These are phyloP conservation scores for Areca catechu DNA, from an alignment of 176 grass and related monocot genomes.

Conservation along the genomic window DNA sequence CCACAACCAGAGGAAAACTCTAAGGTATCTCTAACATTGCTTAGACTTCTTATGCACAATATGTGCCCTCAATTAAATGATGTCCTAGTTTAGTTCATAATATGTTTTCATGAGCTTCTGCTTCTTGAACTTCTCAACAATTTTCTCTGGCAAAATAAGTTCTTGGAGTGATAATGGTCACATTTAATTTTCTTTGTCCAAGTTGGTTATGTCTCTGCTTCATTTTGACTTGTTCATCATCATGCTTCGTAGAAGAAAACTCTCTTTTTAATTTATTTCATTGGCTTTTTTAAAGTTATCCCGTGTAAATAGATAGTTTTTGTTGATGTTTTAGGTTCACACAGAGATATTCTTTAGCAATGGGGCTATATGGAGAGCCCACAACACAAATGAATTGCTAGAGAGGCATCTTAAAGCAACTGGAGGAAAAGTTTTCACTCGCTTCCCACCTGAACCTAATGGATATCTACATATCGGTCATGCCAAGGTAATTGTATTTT, in stretches of 20 bases:
- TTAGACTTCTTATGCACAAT: background rate
- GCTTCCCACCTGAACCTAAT: conserved; percentile 97
- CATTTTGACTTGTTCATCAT: no score
- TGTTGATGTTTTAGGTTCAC: conserved; percentile 50
- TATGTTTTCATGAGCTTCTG: no score
- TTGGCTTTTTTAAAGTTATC: background rate
- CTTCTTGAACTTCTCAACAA: no score
- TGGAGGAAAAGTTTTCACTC: conserved; percentile 92
- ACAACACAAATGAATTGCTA: conserved; percentile 74
- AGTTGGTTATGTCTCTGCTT: no score
- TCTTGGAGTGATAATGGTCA: no score
- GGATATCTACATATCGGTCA: conserved; percentile 97
- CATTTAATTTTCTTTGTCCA: no score
- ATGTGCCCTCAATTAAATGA: background rate
- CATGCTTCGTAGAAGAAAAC: no score
- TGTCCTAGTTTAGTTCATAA: no score
- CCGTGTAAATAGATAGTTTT: background rate
- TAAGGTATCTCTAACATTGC: conserved; percentile 35
- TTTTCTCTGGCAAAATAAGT: no score
- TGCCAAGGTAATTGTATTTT: conserved; percentile 63
- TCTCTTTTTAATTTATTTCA: background rate
- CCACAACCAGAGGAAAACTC: conserved; percentile 86
- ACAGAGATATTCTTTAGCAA: conserved; percentile 92
- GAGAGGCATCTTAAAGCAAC: conserved; percentile 87
- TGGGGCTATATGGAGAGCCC: conserved; percentile 83